Conservation (phyloP, 306 rosid genomes). For the Luffa acutangula region DNA sequence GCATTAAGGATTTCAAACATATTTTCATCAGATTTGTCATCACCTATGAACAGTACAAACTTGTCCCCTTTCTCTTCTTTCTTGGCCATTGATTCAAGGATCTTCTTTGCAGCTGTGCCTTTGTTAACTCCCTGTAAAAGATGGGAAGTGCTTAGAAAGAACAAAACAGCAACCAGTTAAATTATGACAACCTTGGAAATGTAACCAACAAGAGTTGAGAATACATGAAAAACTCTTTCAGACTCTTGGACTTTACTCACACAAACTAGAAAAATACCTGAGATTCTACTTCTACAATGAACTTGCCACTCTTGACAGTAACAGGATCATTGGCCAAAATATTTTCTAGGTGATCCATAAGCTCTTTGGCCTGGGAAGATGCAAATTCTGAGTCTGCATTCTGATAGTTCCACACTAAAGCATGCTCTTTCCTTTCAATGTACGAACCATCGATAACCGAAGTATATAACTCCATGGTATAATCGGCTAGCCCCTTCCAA, state of each 20-base stretch:
- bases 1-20: slow-evolving; percentile 66
- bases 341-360: slow-evolving; percentile 63
- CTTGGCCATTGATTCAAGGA: slow-evolving; percentile 44
- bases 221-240: not conserved
- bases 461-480: slow-evolving; percentile 57
- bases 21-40: slow-evolving; percentile 80
- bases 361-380: slow-evolving; percentile 76
- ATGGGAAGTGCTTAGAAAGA: not conserved
- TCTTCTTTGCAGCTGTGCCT: slow-evolving; percentile 57
- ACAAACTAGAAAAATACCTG: slow-evolving; percentile 37
- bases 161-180: too few species aligned
- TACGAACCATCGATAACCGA: slow-evolving; percentile 81
- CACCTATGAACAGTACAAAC: slow-evolving; percentile 79
- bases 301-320: slow-evolving; percentile 58
- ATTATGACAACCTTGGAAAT: too few species aligned
- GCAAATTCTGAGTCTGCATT: slow-evolving; percentile 89
- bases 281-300: slow-evolving; percentile 80
- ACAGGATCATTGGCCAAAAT: slow-evolving; percentile 77
- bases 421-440: slow-evolving; percentile 66
- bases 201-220: not conserved
- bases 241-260: slow-evolving; percentile 9
- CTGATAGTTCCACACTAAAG: slow-evolving; percentile 88
- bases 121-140: slow-evolving; percentile 68
- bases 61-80: slow-evolving; percentile 42
- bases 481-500: slow-evolving; percentile 39